These are phyloP conservation scores for Magnusiomyces sp. DNA, from an alignment of 1,139 yeast species.

Conservation along the genomic window DNA sequence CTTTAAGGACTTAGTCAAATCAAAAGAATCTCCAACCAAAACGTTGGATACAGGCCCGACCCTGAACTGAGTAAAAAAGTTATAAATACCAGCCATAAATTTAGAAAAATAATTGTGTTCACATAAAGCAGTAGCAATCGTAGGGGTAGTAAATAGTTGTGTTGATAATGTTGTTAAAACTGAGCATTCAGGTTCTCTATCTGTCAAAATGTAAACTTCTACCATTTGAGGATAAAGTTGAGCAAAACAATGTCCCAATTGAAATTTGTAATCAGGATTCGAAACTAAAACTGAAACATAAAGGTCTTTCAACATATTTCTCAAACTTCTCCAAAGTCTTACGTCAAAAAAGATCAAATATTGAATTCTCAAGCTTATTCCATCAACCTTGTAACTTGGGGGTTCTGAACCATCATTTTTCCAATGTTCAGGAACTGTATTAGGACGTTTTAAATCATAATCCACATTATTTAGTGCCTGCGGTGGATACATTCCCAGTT, in stretches of 20 bases:
- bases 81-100: slow-evolving; percentile 57
- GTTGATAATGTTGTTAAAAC: slow-evolving; percentile 70
- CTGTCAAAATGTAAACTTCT: slow-evolving; percentile 61
- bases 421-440: slow-evolving; percentile 43
- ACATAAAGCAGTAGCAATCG: slow-evolving; percentile 62
- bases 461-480: slow-evolving; percentile 8
- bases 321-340: slow-evolving; percentile 61
- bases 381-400: slow-evolving; percentile 5
- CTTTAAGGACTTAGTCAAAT: slow-evolving; percentile 41
- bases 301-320: slow-evolving; percentile 56
- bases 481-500: slow-evolving; percentile 13
- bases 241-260: slow-evolving; percentile 69
- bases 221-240: slow-evolving; percentile 76
- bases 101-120: slow-evolving; percentile 63
- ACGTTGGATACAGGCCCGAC: slow-evolving; percentile 43
- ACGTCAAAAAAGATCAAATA: slow-evolving; percentile 63
- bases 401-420: slow-evolving; percentile 10
- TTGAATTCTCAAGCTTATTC: slow-evolving; percentile 50
- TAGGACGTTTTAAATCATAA: slow-evolving; percentile 32
- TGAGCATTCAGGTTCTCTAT: slow-evolving; percentile 76
- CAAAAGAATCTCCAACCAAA: slow-evolving; percentile 23
- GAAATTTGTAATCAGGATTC: slow-evolving; percentile 48
- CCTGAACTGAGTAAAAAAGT: slow-evolving; percentile 52
- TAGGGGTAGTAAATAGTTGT: slow-evolving; percentile 79
- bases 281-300: slow-evolving; percentile 65